Conservation (phyloP, 345 rosid genomes). For the Eutrema yunnanense region DNA sequence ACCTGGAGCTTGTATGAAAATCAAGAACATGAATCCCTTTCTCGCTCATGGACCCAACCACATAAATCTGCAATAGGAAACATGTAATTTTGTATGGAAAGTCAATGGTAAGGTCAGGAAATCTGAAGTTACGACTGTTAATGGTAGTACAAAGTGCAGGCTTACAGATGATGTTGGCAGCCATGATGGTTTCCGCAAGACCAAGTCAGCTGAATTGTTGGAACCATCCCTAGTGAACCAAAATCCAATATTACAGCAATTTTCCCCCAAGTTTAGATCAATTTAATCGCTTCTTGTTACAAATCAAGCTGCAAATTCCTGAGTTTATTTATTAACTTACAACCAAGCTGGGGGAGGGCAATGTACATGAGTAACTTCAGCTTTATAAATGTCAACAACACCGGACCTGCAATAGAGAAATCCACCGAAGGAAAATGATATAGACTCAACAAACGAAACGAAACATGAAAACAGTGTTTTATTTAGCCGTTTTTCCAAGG, state of each 20-base stretch:
- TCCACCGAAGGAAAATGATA: not conserved
- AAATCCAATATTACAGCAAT: constrained; percentile 3
- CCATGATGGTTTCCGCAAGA: constrained; percentile 81
- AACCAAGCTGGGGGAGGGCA: constrained; percentile 98
- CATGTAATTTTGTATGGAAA: not conserved
- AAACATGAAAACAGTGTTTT: not conserved
- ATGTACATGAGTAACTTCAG: constrained; percentile 76
- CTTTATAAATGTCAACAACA: constrained; percentile 59
- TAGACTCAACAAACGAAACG: not conserved
- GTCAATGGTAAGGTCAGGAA: not conserved
- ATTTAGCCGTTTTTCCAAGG: not conserved
- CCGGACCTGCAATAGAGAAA: constrained; percentile 67
- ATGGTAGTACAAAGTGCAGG: not conserved
- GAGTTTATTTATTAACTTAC: constrained; percentile 49
- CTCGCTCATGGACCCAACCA: constrained; percentile 62
- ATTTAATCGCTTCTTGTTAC: not conserved
- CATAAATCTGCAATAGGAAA: constrained; percentile 55
- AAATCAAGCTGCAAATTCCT: not conserved
- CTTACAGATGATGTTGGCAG: constrained; percentile 77
- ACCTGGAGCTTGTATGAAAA: constrained; percentile 66
- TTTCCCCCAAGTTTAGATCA: not conserved
- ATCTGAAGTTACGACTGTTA: not conserved
- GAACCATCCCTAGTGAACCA: constrained; percentile 45
- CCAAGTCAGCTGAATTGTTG: constrained; percentile 34
- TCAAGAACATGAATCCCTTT: constrained; percentile 87